phyloP scores from a whole-genome alignment of 139 green algal species.

The Chlamydomonas sp. region DNA sequence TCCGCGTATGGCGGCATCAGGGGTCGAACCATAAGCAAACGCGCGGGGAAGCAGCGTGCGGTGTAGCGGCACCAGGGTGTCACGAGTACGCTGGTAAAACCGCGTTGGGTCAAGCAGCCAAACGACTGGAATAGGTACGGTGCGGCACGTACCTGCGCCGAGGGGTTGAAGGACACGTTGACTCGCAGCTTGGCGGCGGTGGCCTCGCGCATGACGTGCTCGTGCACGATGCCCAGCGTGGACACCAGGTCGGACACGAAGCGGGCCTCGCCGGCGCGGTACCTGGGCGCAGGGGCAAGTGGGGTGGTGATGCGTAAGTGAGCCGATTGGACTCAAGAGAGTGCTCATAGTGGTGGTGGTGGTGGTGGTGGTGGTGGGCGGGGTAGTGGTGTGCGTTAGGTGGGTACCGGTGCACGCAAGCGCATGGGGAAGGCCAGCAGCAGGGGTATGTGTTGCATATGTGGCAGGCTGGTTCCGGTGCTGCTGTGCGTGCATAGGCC shows the following conservation, averaged over 20 bases:
- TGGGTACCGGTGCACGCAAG: no score
- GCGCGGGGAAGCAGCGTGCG: neutral
- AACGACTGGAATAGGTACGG: no score
- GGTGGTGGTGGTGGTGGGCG: no score
- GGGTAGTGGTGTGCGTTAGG: no score
- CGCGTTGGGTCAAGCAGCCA: neutral
- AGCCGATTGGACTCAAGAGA: no score
- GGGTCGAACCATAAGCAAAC: neutral
- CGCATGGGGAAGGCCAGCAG: no score
- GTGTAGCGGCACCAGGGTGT: neutral
- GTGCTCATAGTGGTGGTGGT: neutral
- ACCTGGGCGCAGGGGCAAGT: conserved; percentile 37
- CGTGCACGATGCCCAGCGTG: conserved; percentile 72
- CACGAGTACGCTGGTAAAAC: neutral
- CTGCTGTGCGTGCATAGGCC: no score
- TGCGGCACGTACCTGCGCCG: neutral
- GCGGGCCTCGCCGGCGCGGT: conserved; percentile 58
- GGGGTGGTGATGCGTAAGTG: neutral
- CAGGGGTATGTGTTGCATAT: no score
- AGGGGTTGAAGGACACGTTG: conserved; percentile 48
- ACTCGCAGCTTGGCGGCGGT: conserved; percentile 65
- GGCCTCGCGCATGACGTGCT: conserved; percentile 68
- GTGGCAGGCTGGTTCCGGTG: no score
- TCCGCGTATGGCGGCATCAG: neutral
- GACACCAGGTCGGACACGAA: conserved; percentile 71